Evolutionary conservation across 148 eudicot genomes (phyloP), one percentile per base, ranked within the genome.

Genomic region (Fagopyrum esculentum): DNA sequence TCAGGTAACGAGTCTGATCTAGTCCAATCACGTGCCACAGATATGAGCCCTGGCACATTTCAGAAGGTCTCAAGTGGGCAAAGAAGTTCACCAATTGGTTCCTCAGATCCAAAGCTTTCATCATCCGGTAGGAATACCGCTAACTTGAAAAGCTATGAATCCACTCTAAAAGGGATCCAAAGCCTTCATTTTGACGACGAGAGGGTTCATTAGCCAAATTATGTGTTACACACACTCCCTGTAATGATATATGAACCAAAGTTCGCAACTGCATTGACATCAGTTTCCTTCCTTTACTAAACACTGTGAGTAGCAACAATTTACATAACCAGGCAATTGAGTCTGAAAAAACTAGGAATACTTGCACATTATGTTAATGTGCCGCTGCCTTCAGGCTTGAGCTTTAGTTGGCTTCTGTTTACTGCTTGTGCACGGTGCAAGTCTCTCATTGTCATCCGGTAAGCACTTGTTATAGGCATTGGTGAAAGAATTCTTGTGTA

Each of bases 121-220:
- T 82, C 90, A 19, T 80, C 91, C 59, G 88, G 86, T 57, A 83
- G 85, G 84, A 88, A 80, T 47, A 71, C 48, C 70, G 83, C 85
- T 52, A 80, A 82, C 47, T 55, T 74, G 70, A 90, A 82, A 82
- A 91, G 83, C 66, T 93, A 86, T 43, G 95, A 91, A 73, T 79
- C 97, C 59, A 79, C 97, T 9, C 87, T 91, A 75, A 91, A 86
- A 79, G 98, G 96, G 17, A 88, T 94, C 9, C 89, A 91, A 78
- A 44, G 80, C 73, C 85, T 94, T 82, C 84, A 81, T 74, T 90
- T 91, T 72, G 97, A 90, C 70, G 89, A 91, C 47, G 88, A 86
- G 73, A 84, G 83, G 84, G 86, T 77, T 77, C 74, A 71, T 71
- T 71, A 70, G 73, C 73, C 72, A 1, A 9, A 9, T 9, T 30